A percentile compares a stretch with the other conserved stretches of the same genome.
Conservation (phyloP, 2,329 filamentous ascomycete genomes). For the Pestalotiopsis sp. region DNA sequence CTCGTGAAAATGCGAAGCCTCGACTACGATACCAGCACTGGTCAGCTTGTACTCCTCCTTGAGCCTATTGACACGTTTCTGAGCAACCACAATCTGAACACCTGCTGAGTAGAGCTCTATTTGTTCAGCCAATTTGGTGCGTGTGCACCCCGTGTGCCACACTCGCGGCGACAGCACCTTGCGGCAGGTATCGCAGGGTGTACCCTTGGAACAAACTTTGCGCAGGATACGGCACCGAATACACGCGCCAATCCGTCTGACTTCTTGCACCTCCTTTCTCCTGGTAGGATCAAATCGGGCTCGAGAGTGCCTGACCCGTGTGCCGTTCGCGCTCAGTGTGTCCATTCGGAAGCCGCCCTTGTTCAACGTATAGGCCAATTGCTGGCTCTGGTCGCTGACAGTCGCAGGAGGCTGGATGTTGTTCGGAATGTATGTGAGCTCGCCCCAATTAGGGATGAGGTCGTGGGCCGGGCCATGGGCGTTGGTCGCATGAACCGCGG, state of each 20-base stretch:
- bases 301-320: slow-evolving; percentile 53
- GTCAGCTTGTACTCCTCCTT: slow-evolving; percentile 53
- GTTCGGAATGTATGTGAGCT: slow-evolving; percentile 33
- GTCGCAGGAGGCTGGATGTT: slow-evolving; percentile 30
- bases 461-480: slow-evolving; percentile 13
- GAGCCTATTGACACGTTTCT: slow-evolving; percentile 58
- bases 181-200: slow-evolving; percentile 64
- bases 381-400: slow-evolving; percentile 32
- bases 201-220: slow-evolving; percentile 67
- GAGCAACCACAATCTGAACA: slow-evolving; percentile 64
- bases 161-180: slow-evolving; percentile 65
- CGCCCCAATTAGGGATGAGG: slow-evolving; percentile 27
- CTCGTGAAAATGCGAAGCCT: slow-evolving; percentile 63
- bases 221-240: slow-evolving; percentile 67
- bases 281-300: slow-evolving; percentile 59
- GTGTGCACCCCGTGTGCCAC: slow-evolving; percentile 67
- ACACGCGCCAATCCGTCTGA: slow-evolving; percentile 67
- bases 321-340: slow-evolving; percentile 45
- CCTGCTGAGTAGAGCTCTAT: slow-evolving; percentile 66
- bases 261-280: slow-evolving; percentile 67
- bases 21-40: slow-evolving; percentile 52
- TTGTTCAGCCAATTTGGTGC: slow-evolving; percentile 63
- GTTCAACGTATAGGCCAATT: slow-evolving; percentile 29
- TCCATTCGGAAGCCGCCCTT: slow-evolving; percentile 59
- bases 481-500: neutral